A percentile compares a stretch with the other conserved stretches of the same genome.
Conservation (phyloP, 2,329 filamentous ascomycete genomes). For the Pseudogymnoascus sp. region DNA sequence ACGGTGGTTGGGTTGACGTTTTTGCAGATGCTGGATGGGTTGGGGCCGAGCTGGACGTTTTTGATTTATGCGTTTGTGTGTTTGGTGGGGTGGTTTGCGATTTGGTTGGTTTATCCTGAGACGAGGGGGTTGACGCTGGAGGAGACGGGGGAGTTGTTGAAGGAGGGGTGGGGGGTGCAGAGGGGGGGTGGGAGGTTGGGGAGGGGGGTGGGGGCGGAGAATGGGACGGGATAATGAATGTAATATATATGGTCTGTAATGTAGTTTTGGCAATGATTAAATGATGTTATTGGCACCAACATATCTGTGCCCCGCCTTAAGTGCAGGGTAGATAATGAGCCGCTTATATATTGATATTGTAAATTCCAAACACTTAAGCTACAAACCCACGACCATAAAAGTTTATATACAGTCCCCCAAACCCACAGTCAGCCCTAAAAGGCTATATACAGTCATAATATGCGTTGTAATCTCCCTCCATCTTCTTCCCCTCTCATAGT, state of each 20-base stretch:
- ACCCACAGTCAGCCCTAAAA: not conserved
- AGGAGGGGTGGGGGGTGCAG: slow-evolving; percentile 61
- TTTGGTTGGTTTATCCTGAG: slow-evolving; percentile 77
- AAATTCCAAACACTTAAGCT: not conserved
- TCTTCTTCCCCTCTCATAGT: not conserved
- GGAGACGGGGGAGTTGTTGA: slow-evolving; percentile 64
- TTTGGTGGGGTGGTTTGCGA: slow-evolving; percentile 52
- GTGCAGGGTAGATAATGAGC: not conserved
- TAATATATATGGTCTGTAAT: not conserved
- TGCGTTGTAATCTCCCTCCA: not conserved
- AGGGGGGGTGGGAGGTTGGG: not conserved
- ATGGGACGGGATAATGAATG: not conserved
- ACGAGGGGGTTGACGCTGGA: slow-evolving; percentile 75
- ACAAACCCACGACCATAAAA: no score
- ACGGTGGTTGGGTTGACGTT: slow-evolving; percentile 82
- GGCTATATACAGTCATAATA: not conserved
- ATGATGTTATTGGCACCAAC: not conserved
- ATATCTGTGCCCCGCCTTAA: no score
- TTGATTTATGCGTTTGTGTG: slow-evolving; percentile 69
- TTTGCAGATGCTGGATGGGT: slow-evolving; percentile 70
- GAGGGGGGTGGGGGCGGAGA: not conserved
- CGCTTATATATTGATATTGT: not conserved
- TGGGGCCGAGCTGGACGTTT: slow-evolving; percentile 72
- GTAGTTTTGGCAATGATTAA: not conserved
- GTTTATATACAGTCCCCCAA: not conserved